A percentile compares a stretch with the other conserved stretches of the same genome.
phyloP scores from a whole-genome alignment of 2,329 filamentous ascomycete species.

The Alternaria alternata region DNA sequence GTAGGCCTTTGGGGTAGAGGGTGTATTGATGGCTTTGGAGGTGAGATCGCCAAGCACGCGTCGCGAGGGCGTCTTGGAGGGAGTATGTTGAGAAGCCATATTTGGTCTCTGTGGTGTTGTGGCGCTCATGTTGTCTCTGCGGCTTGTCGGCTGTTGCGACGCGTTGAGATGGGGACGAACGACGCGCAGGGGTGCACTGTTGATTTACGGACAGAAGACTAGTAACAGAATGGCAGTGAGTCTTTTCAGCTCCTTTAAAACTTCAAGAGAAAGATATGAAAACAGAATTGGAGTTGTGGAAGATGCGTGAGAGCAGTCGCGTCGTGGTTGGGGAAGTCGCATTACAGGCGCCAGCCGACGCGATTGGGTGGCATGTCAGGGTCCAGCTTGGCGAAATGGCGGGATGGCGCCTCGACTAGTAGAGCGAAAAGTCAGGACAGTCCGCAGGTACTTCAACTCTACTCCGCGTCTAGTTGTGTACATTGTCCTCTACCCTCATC shows the following conservation, averaged over 20 bases:
- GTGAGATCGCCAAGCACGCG: constrained; percentile 48
- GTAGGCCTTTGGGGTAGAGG: constrained; percentile 33
- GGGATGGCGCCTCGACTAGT: constrained; percentile 9
- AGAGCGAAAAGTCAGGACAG: neutral
- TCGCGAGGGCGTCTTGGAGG: constrained; percentile 41
- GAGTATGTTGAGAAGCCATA: constrained; percentile 38
- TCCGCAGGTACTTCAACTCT: neutral
- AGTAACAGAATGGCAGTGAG: constrained; percentile 11
- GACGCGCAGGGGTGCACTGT: constrained; percentile 12
- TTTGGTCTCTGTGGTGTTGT: constrained; percentile 31
- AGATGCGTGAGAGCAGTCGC: constrained; percentile 31
- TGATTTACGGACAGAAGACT: neutral
- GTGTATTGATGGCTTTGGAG: constrained; percentile 45
- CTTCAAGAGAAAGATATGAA: neutral
- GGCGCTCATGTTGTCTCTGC: constrained; percentile 30
- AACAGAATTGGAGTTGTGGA: neutral
- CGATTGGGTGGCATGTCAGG: constrained; percentile 26
- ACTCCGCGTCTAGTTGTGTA: neutral
- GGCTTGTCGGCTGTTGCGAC: constrained; percentile 23
- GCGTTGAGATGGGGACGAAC: constrained; percentile 29
- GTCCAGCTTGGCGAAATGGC: constrained; percentile 21
- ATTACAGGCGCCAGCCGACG: constrained; percentile 22
- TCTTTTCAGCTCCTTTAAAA: constrained; percentile 1
- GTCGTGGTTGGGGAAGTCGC: constrained; percentile 31
- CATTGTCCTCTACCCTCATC: neutral